Evolutionary conservation across 2,329 filamentous ascomycete genomes (phyloP).

Genomic region (Coniochaeta sp.): DNA sequence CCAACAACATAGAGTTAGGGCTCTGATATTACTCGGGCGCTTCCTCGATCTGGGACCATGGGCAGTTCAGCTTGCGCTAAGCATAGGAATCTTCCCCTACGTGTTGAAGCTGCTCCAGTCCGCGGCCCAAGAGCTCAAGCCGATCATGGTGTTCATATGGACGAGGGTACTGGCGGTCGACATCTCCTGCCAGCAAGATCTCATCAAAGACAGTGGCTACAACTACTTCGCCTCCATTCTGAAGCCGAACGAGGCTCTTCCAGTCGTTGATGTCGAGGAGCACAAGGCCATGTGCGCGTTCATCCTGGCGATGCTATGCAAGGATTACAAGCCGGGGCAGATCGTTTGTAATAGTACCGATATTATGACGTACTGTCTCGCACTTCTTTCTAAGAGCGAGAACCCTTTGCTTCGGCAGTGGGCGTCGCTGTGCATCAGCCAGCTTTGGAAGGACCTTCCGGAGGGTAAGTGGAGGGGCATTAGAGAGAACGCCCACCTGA

Average conservation of each 20-base stretch:
- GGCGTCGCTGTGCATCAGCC: slow-evolving; percentile 91
- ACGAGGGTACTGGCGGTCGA: slow-evolving; percentile 92
- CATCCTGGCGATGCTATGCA: slow-evolving; percentile 95
- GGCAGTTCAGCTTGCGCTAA: slow-evolving; percentile 96
- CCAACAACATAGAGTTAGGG: slow-evolving; percentile 86
- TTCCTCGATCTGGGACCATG: slow-evolving; percentile 95
- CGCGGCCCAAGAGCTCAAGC: slow-evolving; percentile 87
- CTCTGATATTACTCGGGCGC: slow-evolving; percentile 83
- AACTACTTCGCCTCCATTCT: slow-evolving; percentile 94
- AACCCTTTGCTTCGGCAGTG: slow-evolving; percentile 89
- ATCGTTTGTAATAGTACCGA: slow-evolving; percentile 86
- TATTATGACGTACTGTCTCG: slow-evolving; percentile 80
- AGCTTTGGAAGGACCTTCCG: slow-evolving; percentile 84
- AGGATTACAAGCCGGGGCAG: slow-evolving; percentile 86
- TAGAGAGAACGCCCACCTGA: slow-evolving; percentile 73
- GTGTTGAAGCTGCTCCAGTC: slow-evolving; percentile 96
- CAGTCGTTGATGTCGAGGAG: slow-evolving; percentile 81
- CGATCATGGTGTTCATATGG: slow-evolving; percentile 99
- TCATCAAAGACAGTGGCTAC: slow-evolving; percentile 95
- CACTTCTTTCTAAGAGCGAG: slow-evolving; percentile 76
- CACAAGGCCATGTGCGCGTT: slow-evolving; percentile 99
- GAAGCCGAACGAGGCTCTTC: slow-evolving; percentile 74
- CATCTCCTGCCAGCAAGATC: slow-evolving; percentile 83
- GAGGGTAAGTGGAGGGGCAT: slow-evolving; percentile 98
- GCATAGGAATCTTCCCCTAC: slow-evolving; percentile 97